Evolutionary conservation across 306 rosid genomes (phyloP), one percentile per base, ranked within the genome.

Genomic region (Vigna mungo): DNA sequence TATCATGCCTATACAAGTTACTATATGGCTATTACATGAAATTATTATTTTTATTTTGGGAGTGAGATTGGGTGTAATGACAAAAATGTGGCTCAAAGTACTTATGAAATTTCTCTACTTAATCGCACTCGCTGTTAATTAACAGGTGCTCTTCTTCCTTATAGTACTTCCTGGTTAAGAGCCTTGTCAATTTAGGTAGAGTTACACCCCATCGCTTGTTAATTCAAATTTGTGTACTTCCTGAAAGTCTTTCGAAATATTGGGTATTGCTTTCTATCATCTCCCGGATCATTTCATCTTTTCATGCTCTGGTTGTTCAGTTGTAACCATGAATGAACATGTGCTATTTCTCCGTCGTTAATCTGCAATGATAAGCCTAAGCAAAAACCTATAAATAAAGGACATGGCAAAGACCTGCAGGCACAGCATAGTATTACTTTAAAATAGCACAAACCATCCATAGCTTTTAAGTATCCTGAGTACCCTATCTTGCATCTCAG

Each of bases 361-460:
- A 77, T 81, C 83, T 78, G 86, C 82, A 67, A 80, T 47, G 36
- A 12, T 11, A 44, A 20, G 43, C 58, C 81, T 68, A 81, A 70
- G 52, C 68, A 78, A 77, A 77, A 75, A 65, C 54, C 64, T 46
- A 32, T 43, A 65, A 49, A 36, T n/a, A 79, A 20, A 54, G 66
- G 27, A 44, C 77, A 49, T 52, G 66, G 56, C 37, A 65, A 75
- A 49, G 46, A 68, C 53, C 63, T 32, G 66, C 70, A 21, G 32
- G 56, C 32, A 55, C 63, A 32, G 23, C 11, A 0, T 56, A 56
- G 39, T 46, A 56, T 56, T 11, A 66, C 5, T 56, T 74, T 34
- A 11, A 67, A 59, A 61, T 51, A 68, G 9, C 47, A 53, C 47
- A 53, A 83, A 74, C 53, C 77, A 74, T 43, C 44, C 20, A 73